A percentile compares a stretch with the other conserved stretches of the same genome.
Evolutionary conservation across 345 rosid genomes (phyloP).

Genomic region (Iberis pinnata): DNA sequence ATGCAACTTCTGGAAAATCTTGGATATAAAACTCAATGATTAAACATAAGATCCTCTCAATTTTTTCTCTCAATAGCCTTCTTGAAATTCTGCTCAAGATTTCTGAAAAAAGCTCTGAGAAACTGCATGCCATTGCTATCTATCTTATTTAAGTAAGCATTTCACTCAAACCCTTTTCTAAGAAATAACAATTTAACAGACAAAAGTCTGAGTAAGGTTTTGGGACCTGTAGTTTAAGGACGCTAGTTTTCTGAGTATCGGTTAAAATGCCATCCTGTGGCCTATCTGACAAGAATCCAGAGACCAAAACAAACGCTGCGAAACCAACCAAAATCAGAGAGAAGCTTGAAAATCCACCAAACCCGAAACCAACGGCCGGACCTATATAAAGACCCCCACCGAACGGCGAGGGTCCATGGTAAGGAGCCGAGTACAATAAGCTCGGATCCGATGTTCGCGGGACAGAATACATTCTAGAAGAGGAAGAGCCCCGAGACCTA

Average conservation of each 20-base stretch:
- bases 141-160: no score
- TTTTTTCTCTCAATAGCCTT: no score
- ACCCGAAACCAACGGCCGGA: constrained; percentile 72
- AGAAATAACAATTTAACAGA: no score
- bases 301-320: constrained; percentile 77
- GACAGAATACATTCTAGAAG: constrained; percentile 49
- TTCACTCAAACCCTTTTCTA: no score
- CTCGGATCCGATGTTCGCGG: constrained; percentile 36
- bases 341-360: constrained; percentile 74
- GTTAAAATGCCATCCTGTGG: constrained; percentile 50
- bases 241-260: constrained; percentile 66
- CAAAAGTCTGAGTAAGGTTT: no score
- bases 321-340: constrained; percentile 59
- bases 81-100: no score
- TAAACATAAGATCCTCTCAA: no score
- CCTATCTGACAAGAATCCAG: constrained; percentile 75
- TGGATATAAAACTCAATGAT: no score
- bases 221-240: constrained; percentile 80
- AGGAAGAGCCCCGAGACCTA: constrained; percentile 41
- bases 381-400: constrained; percentile 67
- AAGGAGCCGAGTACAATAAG: constrained; percentile 52
- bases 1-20: no score
- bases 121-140: no score
- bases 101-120: no score
- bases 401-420: constrained; percentile 64